A percentile compares a stretch with the other conserved stretches of the same genome.
phyloP scores from a whole-genome alignment of 1,139 yeast genomes.

The Hyphopichia burtonii region DNA sequence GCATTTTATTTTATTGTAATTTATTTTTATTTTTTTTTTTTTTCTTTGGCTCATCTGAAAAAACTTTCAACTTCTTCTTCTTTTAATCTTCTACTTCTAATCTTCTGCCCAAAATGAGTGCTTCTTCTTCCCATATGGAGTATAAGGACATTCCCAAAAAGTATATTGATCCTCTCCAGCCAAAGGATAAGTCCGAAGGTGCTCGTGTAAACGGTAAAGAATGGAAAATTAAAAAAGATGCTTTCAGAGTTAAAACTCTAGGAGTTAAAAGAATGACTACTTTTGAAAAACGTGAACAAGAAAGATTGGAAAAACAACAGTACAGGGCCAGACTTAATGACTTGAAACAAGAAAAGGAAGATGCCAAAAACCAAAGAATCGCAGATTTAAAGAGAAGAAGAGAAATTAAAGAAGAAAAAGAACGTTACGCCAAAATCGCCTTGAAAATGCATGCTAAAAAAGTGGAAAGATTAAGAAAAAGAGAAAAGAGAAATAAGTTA shows the following conservation, averaged over 20 bases:
- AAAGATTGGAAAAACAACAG: constrained; percentile 40
- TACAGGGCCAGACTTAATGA: constrained; percentile 55
- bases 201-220: constrained; percentile 51
- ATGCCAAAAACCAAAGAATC: constrained; percentile 48
- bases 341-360: constrained; percentile 61
- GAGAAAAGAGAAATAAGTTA: constrained; percentile 78
- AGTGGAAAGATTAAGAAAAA: constrained; percentile 75
- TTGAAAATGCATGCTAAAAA: constrained; percentile 75
- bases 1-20: no score
- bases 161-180: constrained; percentile 23
- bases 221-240: constrained; percentile 56
- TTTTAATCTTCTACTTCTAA: neutral
- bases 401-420: constrained; percentile 70
- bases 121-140: constrained; percentile 20
- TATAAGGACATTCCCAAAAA: constrained; percentile 29
- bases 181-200: constrained; percentile 40
- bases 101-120: constrained; percentile 18
- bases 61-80: constrained; percentile 1
- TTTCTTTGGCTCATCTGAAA: no score
- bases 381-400: constrained; percentile 61
- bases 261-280: constrained; percentile 22
- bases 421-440: constrained; percentile 68
- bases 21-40: constrained; percentile 1
- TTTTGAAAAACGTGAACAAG: constrained; percentile 32
- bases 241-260: constrained; percentile 42